phyloP scores from a whole-genome alignment of 2,329 filamentous ascomycete genomes.

The Fusarium paranaense region DNA sequence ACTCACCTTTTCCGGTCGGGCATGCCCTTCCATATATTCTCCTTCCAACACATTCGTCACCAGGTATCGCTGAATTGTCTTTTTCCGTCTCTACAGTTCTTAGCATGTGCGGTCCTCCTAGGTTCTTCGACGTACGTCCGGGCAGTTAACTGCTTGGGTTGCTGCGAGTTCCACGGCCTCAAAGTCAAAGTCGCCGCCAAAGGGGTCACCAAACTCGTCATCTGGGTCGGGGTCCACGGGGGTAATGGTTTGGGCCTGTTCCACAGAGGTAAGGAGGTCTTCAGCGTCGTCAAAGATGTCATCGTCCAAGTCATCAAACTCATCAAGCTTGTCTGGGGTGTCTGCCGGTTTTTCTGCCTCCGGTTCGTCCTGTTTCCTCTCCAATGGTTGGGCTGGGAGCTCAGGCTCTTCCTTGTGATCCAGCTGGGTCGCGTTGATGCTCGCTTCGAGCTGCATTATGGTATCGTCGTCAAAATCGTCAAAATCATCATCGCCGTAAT shows the following conservation, averaged over 20 bases:
- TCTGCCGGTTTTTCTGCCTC: neutral
- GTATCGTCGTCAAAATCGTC: conserved; percentile 72
- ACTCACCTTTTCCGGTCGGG: conserved; percentile 77
- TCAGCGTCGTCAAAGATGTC: conserved; percentile 66
- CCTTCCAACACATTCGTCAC: conserved; percentile 79
- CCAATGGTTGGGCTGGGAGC: neutral
- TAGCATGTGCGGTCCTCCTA: conserved; percentile 62
- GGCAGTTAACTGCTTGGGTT: conserved; percentile 69
- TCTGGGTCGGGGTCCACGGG: conserved; percentile 25
- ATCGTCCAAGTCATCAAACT: conserved; percentile 76
- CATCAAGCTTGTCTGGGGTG: conserved; percentile 51
- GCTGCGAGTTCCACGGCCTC: conserved; percentile 80
- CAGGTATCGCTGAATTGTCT: conserved; percentile 87
- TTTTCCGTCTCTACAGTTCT: conserved; percentile 76
- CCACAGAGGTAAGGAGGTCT: conserved; percentile 35
- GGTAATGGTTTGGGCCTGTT: conserved; percentile 31
- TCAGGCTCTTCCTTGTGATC: conserved; percentile 13
- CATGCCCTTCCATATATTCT: conserved; percentile 73
- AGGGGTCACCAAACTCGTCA: conserved; percentile 56
- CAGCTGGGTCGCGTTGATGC: conserved; percentile 47
- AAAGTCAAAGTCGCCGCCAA: conserved; percentile 81
- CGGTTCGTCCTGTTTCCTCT: neutral
- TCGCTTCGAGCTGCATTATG: conserved; percentile 65
- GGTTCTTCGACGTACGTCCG: conserved; percentile 53
- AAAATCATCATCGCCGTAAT: conserved; percentile 68